Base-by-base conservation (phyloP, 225 moss, liverwort and hornwort species). In the Ulota crispa region DNA sequence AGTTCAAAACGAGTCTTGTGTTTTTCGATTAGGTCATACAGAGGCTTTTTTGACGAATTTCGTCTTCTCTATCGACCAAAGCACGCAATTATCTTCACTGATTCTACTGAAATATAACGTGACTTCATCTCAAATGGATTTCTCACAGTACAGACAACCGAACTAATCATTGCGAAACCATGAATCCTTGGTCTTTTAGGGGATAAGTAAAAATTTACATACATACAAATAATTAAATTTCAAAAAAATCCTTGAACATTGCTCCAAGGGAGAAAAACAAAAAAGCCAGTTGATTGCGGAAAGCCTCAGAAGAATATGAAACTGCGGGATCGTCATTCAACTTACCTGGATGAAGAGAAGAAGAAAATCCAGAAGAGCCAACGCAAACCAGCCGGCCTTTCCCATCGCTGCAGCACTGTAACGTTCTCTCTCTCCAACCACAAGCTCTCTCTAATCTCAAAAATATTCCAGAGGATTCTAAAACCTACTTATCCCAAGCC, bases 301-400 rank as follows among this genome's bases (percentile, higher is more conserved):
- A n/a, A 39, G 34, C 31, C 8, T 32, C 2, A 50, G 2, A 31
- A 28, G 57, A 27, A 24, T 6, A 6, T 8, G 10, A 20, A 24
- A 30, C 6, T 28, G n/a, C 5, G 9, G 47, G 32, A 79, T 65
- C 37, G 37, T 59, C 19, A 24, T 10, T 75, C 12, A 23, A 54
- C 78, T 9, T 83, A 89, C 87, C 87, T 87, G 87, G 52, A 85
- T 37, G 36, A 87, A 34, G 77, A 87, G 70, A 64, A 89, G 74
- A 83, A 89, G 74, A 73, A 87, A 32, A 21, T 64, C 61, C 78
- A 89, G 74, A 76, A 87, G 41, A 23, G 69, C 70, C 55, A 56
- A 85, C 39, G 67, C 78, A 63, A 71, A 70, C 71, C 75, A 32
- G 31, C 69, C 78, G 81, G 30, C 61, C 61, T 68, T 83, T 32